Evolutionary conservation across 257 asterid species (phyloP).

Genomic region (Mitragyna speciosa): DNA sequence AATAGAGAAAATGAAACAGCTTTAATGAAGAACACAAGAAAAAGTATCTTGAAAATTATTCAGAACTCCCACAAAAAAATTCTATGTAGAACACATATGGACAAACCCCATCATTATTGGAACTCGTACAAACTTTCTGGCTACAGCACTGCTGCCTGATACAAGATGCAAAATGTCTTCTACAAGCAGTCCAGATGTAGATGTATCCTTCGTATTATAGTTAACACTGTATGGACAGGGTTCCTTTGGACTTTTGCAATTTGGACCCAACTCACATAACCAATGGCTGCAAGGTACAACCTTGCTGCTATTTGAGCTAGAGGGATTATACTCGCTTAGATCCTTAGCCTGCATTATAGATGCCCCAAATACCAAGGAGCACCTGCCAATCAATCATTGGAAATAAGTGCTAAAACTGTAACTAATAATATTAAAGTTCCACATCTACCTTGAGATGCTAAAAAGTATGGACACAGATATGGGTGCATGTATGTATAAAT

Average conservation of each 20-base stretch:
- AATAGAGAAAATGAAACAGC: constrained; percentile 11
- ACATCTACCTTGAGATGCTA: neutral
- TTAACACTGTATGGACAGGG: constrained; percentile 65
- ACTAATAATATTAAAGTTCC: constrained; percentile 28
- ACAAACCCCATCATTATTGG: constrained; percentile 70
- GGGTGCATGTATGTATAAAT: neutral
- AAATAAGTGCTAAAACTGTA: constrained; percentile 66
- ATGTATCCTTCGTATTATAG: constrained; percentile 65
- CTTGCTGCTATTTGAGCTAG: constrained; percentile 69
- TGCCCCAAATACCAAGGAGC: constrained; percentile 90
- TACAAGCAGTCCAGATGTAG: constrained; percentile 76
- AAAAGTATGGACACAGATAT: neutral
- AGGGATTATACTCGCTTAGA: constrained; percentile 71
- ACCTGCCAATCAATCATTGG: constrained; percentile 88
- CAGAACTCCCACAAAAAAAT: neutral
- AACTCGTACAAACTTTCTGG: constrained; percentile 56
- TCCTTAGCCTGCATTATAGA: constrained; percentile 88
- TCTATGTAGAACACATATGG: neutral
- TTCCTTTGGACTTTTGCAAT: constrained; percentile 54
- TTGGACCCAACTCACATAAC: constrained; percentile 56
- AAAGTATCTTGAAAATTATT: neutral
- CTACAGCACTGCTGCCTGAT: constrained; percentile 37
- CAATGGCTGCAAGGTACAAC: constrained; percentile 63
- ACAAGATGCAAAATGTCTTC: constrained; percentile 80
- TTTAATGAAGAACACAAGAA: neutral